Evolutionary conservation across 441 rosid genomes (phyloP).

Genomic region (Erysimum cheiri): DNA sequence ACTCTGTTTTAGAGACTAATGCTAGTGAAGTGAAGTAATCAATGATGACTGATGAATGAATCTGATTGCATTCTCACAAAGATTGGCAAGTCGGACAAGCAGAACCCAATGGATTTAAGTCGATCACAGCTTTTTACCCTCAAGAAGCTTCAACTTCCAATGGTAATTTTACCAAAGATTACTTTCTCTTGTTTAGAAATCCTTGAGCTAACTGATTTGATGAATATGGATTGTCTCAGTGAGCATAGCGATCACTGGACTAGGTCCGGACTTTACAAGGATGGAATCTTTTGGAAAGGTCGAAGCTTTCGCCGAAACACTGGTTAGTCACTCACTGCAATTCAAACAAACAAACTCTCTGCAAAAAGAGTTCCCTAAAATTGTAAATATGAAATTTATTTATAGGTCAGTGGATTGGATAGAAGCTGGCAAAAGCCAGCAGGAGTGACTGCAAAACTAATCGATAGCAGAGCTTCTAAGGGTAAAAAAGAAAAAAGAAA

Average conservation of each 20-base stretch:
- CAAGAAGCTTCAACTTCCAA: constrained; percentile 62
- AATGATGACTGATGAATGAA: not conserved
- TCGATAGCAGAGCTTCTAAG: constrained; percentile 67
- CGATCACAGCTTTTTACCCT: constrained; percentile 89
- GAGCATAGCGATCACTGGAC: constrained; percentile 70
- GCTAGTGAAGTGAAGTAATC: not conserved
- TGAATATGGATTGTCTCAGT: constrained; percentile 30
- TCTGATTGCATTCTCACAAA: constrained; percentile 35
- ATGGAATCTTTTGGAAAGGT: constrained; percentile 98
- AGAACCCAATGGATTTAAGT: constrained; percentile 77
- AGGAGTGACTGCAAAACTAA: constrained; percentile 82
- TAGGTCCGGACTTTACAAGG: constrained; percentile 90
- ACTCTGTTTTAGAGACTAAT: constrained; percentile 19
- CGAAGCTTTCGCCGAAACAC: constrained; percentile 84
- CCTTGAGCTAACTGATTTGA: constrained; percentile 7
- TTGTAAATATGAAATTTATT: not conserved
- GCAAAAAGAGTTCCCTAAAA: not conserved
- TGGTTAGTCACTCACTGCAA: constrained; percentile 52
- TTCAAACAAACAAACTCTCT: not conserved
- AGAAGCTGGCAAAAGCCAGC: constrained; percentile 94
- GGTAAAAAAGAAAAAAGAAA: constrained; percentile 48
- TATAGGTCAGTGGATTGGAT: constrained; percentile 86
- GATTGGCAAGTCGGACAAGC: constrained; percentile 82
- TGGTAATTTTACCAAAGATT: constrained; percentile 46
- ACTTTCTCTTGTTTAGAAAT: constrained; percentile 1